Evolutionary conservation across 1,139 yeast species (phyloP), one percentile per base, ranked within the genome.

Genomic region (Geotrichum cucujoidarum): DNA sequence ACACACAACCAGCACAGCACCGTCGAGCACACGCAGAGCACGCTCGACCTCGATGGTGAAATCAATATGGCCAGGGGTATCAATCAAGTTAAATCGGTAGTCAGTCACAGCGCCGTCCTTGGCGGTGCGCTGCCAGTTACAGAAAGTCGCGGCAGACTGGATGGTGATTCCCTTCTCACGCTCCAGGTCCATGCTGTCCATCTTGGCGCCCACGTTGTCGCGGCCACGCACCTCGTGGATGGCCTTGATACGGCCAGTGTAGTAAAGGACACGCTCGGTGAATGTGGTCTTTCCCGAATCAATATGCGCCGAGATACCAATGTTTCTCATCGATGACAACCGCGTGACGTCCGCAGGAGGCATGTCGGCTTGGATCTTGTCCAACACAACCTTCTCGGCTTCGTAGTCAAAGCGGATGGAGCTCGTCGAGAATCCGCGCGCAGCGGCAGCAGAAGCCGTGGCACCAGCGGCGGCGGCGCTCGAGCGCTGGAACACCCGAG

Each of bases 1-100:
- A 76, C 98, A 92, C 20, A 92, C 97, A 48, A 92, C 97, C 55
- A 92, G 76, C 45, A 92, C 97, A 34, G 98, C 98, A 69, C 98
- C 98, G 68, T 92, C 98, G 55, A 92, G 74, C 45, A 92, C 98
- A 68, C 98, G 78, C 67, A 92, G 74, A 13, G 98, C 98, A 65
- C 98, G 81, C 72, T 92, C 98, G 45, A 92, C 98, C 70, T 92
- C 98, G 62, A 92, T 92, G 49, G 98, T 92, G 74, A 92, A 92
- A 69, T 92, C 98, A 71, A 92, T 92, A 66, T 92, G 98, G 16
- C 98, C 98, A 4, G 95, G 98, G 5, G 98, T 92, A 70, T 92
- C 98, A 66, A 92, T 94, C 66, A 92, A 75, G 66, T 92, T 92
- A 73, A 89, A 89, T 66, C 88, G 96, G 67, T 83, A 90, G 55